phyloP scores from a whole-genome alignment of 164 flowering plant genomes.

The Chimonanthus praecox region DNA sequence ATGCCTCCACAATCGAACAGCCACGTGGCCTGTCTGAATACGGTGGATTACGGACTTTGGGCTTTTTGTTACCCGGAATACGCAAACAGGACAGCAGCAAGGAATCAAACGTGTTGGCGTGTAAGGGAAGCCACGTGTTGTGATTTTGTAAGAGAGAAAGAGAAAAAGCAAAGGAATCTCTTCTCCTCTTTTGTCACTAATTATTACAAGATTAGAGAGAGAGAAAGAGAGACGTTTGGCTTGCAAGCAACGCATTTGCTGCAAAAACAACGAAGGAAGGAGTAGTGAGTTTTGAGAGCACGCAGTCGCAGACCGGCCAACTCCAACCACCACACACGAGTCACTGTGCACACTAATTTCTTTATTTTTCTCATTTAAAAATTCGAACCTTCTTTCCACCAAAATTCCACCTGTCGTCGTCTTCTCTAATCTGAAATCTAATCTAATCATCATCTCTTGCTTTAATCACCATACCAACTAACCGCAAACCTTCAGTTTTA shows the following conservation, averaged over 20 bases:
- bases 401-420: background rate
- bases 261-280: background rate
- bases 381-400: background rate
- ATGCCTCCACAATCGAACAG: no score
- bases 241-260: slow-evolving; percentile 1
- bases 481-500: no score
- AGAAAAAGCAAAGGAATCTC: slow-evolving; percentile 1
- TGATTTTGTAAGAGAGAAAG: background rate
- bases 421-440: no score
- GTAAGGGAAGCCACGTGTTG: background rate
- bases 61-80: background rate
- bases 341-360: no score
- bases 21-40: no score
- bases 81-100: background rate
- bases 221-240: background rate
- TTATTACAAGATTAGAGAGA: background rate
- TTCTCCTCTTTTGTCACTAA: background rate
- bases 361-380: no score
- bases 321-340: background rate
- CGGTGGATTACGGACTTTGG: no score
- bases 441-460: no score
- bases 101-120: background rate
- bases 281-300: background rate
- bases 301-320: background rate
- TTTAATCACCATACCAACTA: no score